These are phyloP conservation scores for Sesbania bispinosa DNA, from an alignment of 306 rosid genomes.

Conservation along the genomic window DNA sequence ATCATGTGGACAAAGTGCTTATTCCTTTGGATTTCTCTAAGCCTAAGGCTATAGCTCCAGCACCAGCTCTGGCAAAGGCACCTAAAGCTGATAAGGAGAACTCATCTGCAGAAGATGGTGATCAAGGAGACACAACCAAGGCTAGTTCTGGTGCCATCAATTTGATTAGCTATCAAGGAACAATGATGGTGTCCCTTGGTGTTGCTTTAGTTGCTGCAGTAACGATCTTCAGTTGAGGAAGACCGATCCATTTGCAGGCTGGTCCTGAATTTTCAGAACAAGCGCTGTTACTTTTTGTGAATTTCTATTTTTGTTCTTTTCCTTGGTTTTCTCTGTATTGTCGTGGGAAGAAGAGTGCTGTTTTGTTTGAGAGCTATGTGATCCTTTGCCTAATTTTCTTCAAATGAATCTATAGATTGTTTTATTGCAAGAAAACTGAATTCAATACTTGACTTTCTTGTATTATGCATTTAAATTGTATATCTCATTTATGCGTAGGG, in stretches of 20 bases:
- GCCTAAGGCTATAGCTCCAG: constrained; percentile 44
- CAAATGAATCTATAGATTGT: background rate
- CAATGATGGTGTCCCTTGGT: constrained; percentile 13
- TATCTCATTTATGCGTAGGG: background rate
- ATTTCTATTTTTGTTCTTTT: background rate
- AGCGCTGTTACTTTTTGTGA: background rate
- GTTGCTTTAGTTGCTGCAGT: constrained; percentile 15
- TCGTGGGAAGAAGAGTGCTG: background rate
- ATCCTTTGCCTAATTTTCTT: background rate
- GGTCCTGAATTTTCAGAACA: background rate
- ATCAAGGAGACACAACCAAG: constrained; percentile 15
- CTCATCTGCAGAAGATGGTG: constrained; percentile 27
- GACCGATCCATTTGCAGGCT: background rate
- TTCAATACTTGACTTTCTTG: background rate
- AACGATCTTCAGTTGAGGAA: background rate
- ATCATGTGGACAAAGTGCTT: constrained; percentile 57
- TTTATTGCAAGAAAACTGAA: constrained; percentile 3
- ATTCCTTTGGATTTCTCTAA: constrained; percentile 51
- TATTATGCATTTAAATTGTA: background rate
- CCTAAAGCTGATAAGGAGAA: constrained; percentile 42
- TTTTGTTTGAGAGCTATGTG: constrained; percentile 20
- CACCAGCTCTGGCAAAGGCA: constrained; percentile 35
- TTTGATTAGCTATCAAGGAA: constrained; percentile 8
- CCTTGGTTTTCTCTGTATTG: background rate
- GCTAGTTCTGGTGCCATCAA: constrained; percentile 30